Evolutionary conservation across 2,329 filamentous ascomycete species (phyloP), one percentile per base, ranked within the genome.

Genomic region (Dactylellina drechsleri): DNA sequence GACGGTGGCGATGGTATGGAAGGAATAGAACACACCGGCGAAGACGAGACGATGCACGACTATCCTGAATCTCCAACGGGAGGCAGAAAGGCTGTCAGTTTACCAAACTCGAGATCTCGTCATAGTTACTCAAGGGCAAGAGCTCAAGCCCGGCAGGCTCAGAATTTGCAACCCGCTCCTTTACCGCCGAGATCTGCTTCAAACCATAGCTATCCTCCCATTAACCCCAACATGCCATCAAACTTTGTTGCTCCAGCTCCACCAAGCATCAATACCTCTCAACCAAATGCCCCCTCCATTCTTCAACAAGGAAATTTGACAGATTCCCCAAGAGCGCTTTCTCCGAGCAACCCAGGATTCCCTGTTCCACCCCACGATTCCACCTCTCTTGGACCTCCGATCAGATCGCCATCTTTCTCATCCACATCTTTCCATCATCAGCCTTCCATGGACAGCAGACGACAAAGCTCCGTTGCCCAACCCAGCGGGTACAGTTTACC

Each of bases 1-100:
- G 85, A 88, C 71, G 85, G 87, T 58, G 87, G 86, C 16, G 82
- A 84, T 16, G 84, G 85, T 57, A 85, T 85, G 26, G 71, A 65
- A 59, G 78, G 77, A n/a, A 76, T 77, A 66, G 52, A 84, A 81
- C 56, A 66, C 15, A 64, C 70, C 16, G 84, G 84, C 61, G 87
- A 89, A 67, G 87, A 88, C 52, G 78, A 79, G 20, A 67, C 77
- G 4, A 79, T 79, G 78, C 68, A 77, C 20, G 78, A 77, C 49
- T 76, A 76, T 23, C 65, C 72, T 10, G 56, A 65, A 23, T 76
- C 72, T n/a, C 66, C 66, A 8, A 71, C 66, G 2, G 56, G 53
- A n/a, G 58, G 71, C 16, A 66, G 72, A 56, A 70, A 71, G 43
- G 66, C 72, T 7, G 62, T 71, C 31, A 76, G 72, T 36, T 56